Evolutionary conservation across 1,284 basidiomycete genomes (phyloP).

Genomic region (Marasmius tenuissimus): DNA sequence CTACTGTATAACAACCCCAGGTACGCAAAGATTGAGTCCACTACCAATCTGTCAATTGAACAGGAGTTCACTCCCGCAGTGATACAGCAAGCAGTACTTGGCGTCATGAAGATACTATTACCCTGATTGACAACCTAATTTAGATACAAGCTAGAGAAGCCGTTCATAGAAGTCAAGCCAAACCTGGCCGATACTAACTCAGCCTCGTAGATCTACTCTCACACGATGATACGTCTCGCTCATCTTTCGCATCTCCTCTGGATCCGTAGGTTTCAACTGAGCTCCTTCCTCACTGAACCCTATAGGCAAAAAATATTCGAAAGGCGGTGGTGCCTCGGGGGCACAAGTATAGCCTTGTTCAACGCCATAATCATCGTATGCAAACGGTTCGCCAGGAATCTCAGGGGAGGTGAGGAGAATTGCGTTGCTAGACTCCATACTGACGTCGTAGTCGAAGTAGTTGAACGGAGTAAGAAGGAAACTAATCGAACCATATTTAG

Average conservation of each 20-base stretch:
- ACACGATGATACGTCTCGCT: slow-evolving; percentile 45
- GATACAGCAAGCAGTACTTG: too few species aligned
- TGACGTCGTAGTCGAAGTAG: slow-evolving; percentile 63
- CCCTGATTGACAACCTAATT: too few species aligned
- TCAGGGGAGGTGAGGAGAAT: slow-evolving; percentile 46
- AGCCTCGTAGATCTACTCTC: slow-evolving; percentile 27
- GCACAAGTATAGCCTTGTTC: slow-evolving; percentile 43
- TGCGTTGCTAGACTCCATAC: slow-evolving; percentile 56
- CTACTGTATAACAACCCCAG: too few species aligned
- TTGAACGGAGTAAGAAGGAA: slow-evolving; percentile 64
- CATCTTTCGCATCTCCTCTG: slow-evolving; percentile 41
- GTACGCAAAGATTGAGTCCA: too few species aligned
- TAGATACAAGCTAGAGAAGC: too few species aligned
- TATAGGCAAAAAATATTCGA: slow-evolving; percentile 39
- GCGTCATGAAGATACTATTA: too few species aligned
- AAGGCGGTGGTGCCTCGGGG: slow-evolving; percentile 40
- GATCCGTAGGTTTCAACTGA: slow-evolving; percentile 23
- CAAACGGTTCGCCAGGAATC: slow-evolving; percentile 38
- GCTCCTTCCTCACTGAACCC: slow-evolving; percentile 38
- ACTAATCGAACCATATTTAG: slow-evolving; percentile 24
- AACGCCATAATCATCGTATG: slow-evolving; percentile 54
- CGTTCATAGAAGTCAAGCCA: too few species aligned
- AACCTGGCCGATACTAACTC: not conserved
- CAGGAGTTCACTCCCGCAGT: too few species aligned
- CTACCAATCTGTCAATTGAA: too few species aligned